Evolutionary conservation across 2,329 filamentous ascomycete genomes (phyloP).

Genomic region (Fusarium nematophilum): DNA sequence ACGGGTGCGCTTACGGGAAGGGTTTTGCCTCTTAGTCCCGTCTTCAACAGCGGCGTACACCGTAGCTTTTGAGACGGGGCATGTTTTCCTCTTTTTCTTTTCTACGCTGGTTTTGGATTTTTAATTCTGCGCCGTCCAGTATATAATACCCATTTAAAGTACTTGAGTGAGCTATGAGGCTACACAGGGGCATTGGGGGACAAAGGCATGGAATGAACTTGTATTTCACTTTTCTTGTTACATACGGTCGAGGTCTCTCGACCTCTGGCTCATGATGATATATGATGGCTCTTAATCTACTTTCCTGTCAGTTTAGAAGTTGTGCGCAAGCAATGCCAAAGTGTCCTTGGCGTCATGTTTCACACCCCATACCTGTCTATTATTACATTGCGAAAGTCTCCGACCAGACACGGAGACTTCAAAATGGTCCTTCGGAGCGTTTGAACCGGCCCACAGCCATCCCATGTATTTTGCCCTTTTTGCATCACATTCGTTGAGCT

Average conservation of each 20-base stretch:
- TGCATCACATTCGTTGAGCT: no score
- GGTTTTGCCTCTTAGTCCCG: constrained; percentile 25
- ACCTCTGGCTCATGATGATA: constrained; percentile 36
- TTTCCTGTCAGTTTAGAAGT: not conserved
- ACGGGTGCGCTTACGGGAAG: constrained; percentile 30
- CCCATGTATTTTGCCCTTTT: no score
- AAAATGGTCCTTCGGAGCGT: no score
- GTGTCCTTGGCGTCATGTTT: no score
- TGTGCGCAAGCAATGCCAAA: no score
- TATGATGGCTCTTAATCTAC: constrained; percentile 26
- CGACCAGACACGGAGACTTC: no score
- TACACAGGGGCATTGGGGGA: constrained; percentile 2
- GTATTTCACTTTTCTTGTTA: constrained; percentile 20
- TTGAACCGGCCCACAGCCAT: no score
- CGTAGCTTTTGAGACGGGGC: constrained; percentile 5
- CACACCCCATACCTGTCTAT: no score
- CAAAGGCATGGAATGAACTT: constrained; percentile 20
- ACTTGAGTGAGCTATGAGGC: constrained; percentile 23
- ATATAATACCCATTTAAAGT: constrained; percentile 36
- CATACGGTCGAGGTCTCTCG: constrained; percentile 25
- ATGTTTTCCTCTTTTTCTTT: constrained; percentile 4
- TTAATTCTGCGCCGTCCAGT: constrained; percentile 18
- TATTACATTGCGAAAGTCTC: no score
- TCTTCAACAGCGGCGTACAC: constrained; percentile 12
- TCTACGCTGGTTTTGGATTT: constrained; percentile 7